A percentile compares a stretch with the other conserved stretches of the same genome.
Conservation (phyloP, 108 stramenopile species). For the Skeletonema tropicum region DNA sequence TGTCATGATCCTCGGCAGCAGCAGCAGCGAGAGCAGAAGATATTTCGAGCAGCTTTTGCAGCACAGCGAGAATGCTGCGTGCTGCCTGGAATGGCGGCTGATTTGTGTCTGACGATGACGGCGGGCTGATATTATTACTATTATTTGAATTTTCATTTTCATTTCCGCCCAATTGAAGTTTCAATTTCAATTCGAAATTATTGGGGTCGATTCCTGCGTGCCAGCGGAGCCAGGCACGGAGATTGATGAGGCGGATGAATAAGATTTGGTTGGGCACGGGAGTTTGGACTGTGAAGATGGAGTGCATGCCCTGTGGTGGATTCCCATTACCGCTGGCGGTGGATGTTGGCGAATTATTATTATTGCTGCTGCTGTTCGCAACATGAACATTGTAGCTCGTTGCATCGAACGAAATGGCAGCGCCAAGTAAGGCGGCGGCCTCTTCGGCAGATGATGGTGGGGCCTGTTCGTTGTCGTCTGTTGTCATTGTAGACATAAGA, state of each 20-base stretch:
- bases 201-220: conserved; percentile 45
- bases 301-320: conserved; percentile 84
- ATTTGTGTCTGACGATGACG: background rate
- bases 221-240: conserved; percentile 67
- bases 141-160: no score
- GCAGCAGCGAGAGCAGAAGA: conserved; percentile 50
- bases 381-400: background rate
- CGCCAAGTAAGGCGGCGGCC: conserved; percentile 81
- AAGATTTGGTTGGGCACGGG: conserved; percentile 74
- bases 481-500: no score
- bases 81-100: conserved; percentile 63
- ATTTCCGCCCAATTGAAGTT: no score
- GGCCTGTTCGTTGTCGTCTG: conserved; percentile 25
- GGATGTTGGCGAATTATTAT: background rate
- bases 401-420: conserved; percentile 60
- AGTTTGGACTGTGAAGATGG: conserved; percentile 62
- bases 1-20: no score
- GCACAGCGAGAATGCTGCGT: conserved; percentile 76
- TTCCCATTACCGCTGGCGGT: background rate
- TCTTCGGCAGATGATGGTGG: conserved; percentile 80
- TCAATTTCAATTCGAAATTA: no score
- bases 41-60: conserved; percentile 82
- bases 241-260: conserved; percentile 61
- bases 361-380: conserved; percentile 5
- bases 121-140: background rate